Evolutionary conservation across 768 basidiomycete genomes (phyloP).

Genomic region (Collybia mongolica): DNA sequence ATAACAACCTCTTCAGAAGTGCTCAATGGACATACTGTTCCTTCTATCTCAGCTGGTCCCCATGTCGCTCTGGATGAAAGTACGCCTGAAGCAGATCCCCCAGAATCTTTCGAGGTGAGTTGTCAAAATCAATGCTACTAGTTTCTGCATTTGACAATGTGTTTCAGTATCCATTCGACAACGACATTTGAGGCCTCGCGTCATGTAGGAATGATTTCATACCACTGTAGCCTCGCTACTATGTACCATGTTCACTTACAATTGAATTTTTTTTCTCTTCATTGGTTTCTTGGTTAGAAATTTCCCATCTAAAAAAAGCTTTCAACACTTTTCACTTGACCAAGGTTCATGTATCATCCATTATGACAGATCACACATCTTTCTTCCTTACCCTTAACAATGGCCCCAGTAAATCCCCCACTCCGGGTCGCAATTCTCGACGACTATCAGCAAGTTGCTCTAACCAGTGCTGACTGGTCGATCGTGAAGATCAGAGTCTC

Average conservation of each 20-base stretch:
- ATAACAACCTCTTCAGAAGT: conserved; percentile 22
- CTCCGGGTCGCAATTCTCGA: conserved; percentile 56
- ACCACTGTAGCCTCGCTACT: neutral
- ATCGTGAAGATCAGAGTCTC: conserved; percentile 30
- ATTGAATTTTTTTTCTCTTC: neutral
- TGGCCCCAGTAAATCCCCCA: neutral
- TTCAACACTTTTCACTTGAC: too few relatives aligned
- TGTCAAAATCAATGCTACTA: neutral
- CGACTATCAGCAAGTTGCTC: conserved; percentile 56
- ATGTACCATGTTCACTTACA: neutral
- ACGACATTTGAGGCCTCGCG: conserved; percentile 47
- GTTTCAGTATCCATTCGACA: conserved; percentile 72
- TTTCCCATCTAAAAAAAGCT: too few relatives aligned
- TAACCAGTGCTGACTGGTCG: conserved; percentile 56
- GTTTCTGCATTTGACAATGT: conserved; percentile 2
- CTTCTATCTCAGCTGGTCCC: conserved; percentile 34
- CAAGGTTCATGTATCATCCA: too few relatives aligned
- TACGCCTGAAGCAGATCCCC: conserved; percentile 71
- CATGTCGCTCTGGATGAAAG: conserved; percentile 73
- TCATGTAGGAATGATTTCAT: neutral
- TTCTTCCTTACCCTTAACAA: conserved; percentile 3
- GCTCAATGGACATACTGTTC: conserved; percentile 29
- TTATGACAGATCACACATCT: too few relatives aligned
- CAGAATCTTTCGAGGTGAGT: conserved; percentile 83
- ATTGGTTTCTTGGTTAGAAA: neutral